These are phyloP conservation scores for Rhynchospora pubera DNA, from an alignment of 176 grass and related monocot species.

Conservation along the genomic window DNA sequence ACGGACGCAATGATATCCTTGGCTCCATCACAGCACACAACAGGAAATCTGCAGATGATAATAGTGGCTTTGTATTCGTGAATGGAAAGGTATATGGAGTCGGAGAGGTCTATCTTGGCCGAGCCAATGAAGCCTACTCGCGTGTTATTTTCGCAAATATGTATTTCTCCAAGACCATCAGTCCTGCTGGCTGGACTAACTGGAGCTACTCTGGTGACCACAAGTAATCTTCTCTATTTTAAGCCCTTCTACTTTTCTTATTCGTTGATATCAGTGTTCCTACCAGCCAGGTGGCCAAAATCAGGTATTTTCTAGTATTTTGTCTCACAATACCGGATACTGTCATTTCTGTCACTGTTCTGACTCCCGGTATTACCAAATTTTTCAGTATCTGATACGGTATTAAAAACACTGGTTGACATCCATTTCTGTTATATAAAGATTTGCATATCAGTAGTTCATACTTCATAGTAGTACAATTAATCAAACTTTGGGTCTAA, in stretches of 20 bases:
- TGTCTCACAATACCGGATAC: too few relatives aligned
- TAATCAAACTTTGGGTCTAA: background rate
- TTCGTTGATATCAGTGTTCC: background rate
- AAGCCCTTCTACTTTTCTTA: background rate
- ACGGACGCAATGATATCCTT: slow-evolving; percentile 47
- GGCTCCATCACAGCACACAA: slow-evolving; percentile 66
- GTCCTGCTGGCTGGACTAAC: slow-evolving; percentile 39
- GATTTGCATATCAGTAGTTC: background rate
- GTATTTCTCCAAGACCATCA: slow-evolving; percentile 72
- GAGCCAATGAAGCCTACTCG: slow-evolving; percentile 45
- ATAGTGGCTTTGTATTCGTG: slow-evolving; percentile 66
- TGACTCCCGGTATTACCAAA: too few relatives aligned
- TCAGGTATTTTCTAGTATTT: too few relatives aligned
- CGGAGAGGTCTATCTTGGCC: slow-evolving; percentile 58
- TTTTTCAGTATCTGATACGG: too few relatives aligned
- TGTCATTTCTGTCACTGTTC: too few relatives aligned
- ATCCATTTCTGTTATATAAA: background rate
- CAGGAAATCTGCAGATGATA: slow-evolving; percentile 37
- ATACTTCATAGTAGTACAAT: background rate
- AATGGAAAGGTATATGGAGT: slow-evolving; percentile 81
- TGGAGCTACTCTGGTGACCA: slow-evolving; percentile 37
- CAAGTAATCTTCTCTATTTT: background rate
- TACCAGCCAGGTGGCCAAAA: too few relatives aligned
- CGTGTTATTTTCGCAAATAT: slow-evolving; percentile 55
- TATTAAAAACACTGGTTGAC: background rate